Percentiles rank a stretch among this genome's conserved stretches.
Evolutionary conservation across 169 alveolate species (phyloP).

Genomic region (Theileria annulata): DNA sequence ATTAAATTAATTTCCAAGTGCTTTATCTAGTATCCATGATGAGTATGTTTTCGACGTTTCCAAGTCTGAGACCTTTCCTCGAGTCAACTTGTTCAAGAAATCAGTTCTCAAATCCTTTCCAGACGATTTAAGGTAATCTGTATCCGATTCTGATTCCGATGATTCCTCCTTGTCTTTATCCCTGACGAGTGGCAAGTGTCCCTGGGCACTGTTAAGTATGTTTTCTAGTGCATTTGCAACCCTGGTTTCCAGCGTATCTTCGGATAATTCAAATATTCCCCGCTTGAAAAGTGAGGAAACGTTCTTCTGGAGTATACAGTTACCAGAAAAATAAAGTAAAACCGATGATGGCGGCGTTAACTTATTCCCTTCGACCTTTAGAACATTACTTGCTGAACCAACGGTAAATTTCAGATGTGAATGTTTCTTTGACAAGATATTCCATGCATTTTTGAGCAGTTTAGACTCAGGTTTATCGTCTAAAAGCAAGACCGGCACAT

Average conservation of each 20-base stretch:
- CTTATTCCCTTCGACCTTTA: conserved; percentile 26
- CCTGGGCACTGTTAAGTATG: conserved; percentile 44
- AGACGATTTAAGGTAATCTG: conserved; percentile 14
- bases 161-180: conserved; percentile 20
- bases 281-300: conserved; percentile 20
- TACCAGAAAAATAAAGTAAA: conserved; percentile 55
- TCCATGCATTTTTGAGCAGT: conserved; percentile 46
- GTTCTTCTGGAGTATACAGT: conserved; percentile 52
- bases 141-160: conserved; percentile 28
- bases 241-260: conserved; percentile 36
- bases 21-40: conserved; percentile 60
- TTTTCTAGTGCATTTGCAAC: conserved; percentile 45
- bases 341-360: conserved; percentile 48
- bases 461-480: conserved; percentile 42
- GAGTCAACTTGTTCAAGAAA: conserved; percentile 36
- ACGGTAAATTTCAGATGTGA: conserved; percentile 52
- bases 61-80: background rate
- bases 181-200: conserved; percentile 44
- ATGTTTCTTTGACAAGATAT: conserved; percentile 38
- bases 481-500: conserved; percentile 50
- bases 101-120: conserved; percentile 47
- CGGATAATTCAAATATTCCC: conserved; percentile 27
- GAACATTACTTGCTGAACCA: conserved; percentile 40
- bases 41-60: conserved; percentile 52
- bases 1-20: background rate